phyloP scores from a whole-genome alignment of 805 yeast genomes.

The Schwanniomyces yamadae region DNA sequence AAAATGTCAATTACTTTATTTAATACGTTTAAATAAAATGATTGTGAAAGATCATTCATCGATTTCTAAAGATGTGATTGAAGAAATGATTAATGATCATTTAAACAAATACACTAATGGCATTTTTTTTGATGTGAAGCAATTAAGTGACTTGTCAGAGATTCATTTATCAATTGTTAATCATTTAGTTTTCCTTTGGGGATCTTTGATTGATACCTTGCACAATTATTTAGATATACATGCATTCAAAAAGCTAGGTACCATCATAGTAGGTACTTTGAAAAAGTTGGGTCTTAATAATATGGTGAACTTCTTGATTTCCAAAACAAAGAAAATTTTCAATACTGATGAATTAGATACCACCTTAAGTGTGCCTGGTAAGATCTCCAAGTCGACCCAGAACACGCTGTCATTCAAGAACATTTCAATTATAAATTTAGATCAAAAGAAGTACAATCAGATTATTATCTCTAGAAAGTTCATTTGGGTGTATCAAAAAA shows the following conservation, averaged over 20 bases:
- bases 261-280: slow-evolving; percentile 4
- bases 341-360: slow-evolving; percentile 2
- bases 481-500: slow-evolving; percentile 27
- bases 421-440: slow-evolving; percentile 2
- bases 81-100: slow-evolving; percentile 10
- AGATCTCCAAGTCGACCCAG: neutral
- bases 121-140: slow-evolving; percentile 1
- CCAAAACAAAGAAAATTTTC: slow-evolving; percentile 10
- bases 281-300: slow-evolving; percentile 11
- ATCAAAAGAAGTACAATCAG: slow-evolving; percentile 4
- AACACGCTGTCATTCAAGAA: slow-evolving; percentile 4
- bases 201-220: slow-evolving; percentile 8
- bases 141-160: neutral
- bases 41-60: slow-evolving; percentile 3
- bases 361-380: neutral
- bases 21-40: slow-evolving; percentile 10
- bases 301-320: slow-evolving; percentile 13
- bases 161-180: slow-evolving; percentile 7
- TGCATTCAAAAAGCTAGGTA: slow-evolving; percentile 8
- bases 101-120: slow-evolving; percentile 14
- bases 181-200: slow-evolving; percentile 12
- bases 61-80: slow-evolving; percentile 7
- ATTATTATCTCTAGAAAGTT: slow-evolving; percentile 19
- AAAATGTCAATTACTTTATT: slow-evolving; percentile 11
- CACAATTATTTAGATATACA: slow-evolving; percentile 3